Evolutionary conservation across 352 stramenopile genomes (phyloP).

Genomic region (Pythium vanterpoolii): DNA sequence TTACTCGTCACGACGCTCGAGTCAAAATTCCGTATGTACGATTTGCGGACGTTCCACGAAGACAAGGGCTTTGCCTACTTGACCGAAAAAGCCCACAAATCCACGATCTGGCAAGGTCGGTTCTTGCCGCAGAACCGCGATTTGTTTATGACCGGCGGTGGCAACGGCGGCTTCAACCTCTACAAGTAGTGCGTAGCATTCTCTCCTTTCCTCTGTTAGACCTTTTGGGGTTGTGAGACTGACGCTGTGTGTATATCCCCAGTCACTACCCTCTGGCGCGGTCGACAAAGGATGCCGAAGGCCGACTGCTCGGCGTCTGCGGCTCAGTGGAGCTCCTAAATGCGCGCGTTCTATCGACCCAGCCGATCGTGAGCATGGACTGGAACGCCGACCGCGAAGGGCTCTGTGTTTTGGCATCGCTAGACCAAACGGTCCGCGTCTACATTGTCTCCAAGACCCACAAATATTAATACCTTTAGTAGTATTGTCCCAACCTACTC

Average conservation of each 20-base stretch:
- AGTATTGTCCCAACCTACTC: constrained; percentile 30
- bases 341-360: constrained; percentile 93
- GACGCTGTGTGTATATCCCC: constrained; percentile 8
- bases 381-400: constrained; percentile 95
- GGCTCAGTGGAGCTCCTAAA: constrained; percentile 95
- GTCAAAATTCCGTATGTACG: constrained; percentile 94
- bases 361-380: constrained; percentile 96
- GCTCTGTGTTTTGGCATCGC: constrained; percentile 86
- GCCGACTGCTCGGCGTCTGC: constrained; percentile 81
- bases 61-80: constrained; percentile 91
- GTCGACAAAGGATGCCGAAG: constrained; percentile 84
- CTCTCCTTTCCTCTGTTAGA: not conserved
- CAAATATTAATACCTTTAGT: constrained; percentile 74
- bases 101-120: constrained; percentile 92
- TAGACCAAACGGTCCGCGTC: constrained; percentile 95
- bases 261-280: constrained; percentile 81
- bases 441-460: constrained; percentile 96
- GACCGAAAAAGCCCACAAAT: constrained; percentile 92
- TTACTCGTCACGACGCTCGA: constrained; percentile 94
- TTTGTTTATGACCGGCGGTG: constrained; percentile 94
- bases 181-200: constrained; percentile 94
- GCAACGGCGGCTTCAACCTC: constrained; percentile 96
- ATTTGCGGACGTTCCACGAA: constrained; percentile 91
- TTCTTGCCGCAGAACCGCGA: constrained; percentile 96
- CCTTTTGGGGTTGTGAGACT: constrained; percentile 1